Percentiles rank a stretch among this genome's conserved stretches.
These are phyloP conservation scores for Primulina huaijiensis DNA, from an alignment of 257 asterid genomes.

Conservation along the genomic window DNA sequence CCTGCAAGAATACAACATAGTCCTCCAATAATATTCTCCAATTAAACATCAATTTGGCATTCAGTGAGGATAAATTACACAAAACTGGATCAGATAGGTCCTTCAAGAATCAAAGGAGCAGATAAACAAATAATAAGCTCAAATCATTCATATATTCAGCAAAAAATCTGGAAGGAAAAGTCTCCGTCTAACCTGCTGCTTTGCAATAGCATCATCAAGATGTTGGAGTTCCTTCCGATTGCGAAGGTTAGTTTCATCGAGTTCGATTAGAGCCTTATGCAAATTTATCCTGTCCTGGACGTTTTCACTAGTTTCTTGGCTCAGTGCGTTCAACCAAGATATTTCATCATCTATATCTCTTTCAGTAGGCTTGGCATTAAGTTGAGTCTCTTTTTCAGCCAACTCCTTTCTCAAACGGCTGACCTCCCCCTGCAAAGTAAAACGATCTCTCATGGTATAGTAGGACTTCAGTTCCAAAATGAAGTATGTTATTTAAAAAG, in stretches of 20 bases:
- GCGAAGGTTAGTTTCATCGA: conserved; percentile 88
- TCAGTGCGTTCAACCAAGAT: conserved; percentile 65
- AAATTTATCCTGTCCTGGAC: conserved; percentile 92
- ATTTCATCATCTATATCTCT: conserved; percentile 63
- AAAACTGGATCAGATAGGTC: conserved; percentile 13
- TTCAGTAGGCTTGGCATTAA: conserved; percentile 72
- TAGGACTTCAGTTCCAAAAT: conserved; percentile 17
- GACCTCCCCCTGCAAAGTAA: conserved; percentile 68
- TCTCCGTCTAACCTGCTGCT: conserved; percentile 58
- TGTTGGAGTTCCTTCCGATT: conserved; percentile 82
- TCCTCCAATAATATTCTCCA: conserved; percentile 11
- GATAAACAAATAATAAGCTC: conserved; percentile 9
- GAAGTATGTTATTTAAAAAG: conserved; percentile 18
- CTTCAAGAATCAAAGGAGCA: conserved; percentile 11
- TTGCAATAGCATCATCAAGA: conserved; percentile 82
- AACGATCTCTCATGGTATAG: conserved; percentile 23
- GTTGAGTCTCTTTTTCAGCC: conserved; percentile 82
- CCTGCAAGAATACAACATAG: conserved; percentile 42
- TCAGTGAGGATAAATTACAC: conserved; percentile 8
- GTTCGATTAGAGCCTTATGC: conserved; percentile 85
- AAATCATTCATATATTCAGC: conserved; percentile 3
- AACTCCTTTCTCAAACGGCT: conserved; percentile 71
- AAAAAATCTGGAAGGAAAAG: conserved; percentile 18
- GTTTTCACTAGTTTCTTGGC: conserved; percentile 93
- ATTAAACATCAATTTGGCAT: conserved; percentile 4